Evolutionary conservation across 129 eudicot species (phyloP).

Genomic region (Rutidosis leptorrhynchoides): DNA sequence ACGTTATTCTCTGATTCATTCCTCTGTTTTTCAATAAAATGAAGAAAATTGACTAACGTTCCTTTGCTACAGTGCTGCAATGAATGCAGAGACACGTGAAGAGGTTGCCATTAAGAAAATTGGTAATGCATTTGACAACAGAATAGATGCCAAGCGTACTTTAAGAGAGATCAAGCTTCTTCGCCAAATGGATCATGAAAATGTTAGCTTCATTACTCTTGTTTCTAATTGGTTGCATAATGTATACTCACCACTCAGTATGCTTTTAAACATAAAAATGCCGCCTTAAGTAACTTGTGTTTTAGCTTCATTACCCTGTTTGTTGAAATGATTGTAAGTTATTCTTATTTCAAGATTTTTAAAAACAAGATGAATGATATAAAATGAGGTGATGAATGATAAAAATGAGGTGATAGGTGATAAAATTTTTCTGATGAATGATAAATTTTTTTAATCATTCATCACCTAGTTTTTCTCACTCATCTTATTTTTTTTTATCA

Average conservation of each 20-base stretch:
- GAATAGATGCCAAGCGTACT: conserved; percentile 77
- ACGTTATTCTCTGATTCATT: too few species aligned
- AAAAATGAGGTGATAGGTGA: too few species aligned
- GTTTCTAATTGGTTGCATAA: neutral
- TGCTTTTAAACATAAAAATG: neutral
- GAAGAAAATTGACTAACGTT: too few species aligned
- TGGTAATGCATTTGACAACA: conserved; percentile 79
- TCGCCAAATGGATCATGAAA: conserved; percentile 80
- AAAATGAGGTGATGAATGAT: too few species aligned
- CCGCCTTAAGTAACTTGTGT: neutral
- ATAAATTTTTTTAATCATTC: too few species aligned
- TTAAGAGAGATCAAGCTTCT: conserved; percentile 82
- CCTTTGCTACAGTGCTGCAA: conserved; percentile 51
- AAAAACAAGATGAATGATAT: too few species aligned
- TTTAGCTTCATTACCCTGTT: too few species aligned
- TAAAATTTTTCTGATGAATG: too few species aligned
- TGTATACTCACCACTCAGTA: neutral
- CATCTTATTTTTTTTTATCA: too few species aligned
- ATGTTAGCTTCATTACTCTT: conserved; percentile 41
- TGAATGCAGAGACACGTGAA: conserved; percentile 70
- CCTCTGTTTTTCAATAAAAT: conserved; percentile 16
- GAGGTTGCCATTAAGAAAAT: conserved; percentile 89
- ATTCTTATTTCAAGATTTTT: too few species aligned
- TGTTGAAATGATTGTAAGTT: too few species aligned
- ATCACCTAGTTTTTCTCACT: too few species aligned